These are phyloP conservation scores for Ophioceras dolichostomum DNA, from an alignment of 2,329 filamentous ascomycete species.

Conservation along the genomic window DNA sequence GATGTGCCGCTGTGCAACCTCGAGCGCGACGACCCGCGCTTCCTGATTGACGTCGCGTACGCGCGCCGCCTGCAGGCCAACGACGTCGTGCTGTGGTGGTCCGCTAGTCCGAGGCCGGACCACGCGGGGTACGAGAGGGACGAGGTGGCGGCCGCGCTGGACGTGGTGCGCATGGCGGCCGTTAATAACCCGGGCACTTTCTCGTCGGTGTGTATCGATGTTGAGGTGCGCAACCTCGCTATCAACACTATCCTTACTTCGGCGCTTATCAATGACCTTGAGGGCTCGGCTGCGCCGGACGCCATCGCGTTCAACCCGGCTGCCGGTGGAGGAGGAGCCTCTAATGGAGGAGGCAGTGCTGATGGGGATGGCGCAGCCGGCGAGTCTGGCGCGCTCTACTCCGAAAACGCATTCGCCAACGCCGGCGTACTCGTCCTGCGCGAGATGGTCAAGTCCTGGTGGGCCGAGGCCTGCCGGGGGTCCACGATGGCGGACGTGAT, in stretches of 20 bases:
- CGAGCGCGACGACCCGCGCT: constrained; percentile 85
- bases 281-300: constrained; percentile 79
- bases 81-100: constrained; percentile 97
- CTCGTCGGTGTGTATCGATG: constrained; percentile 88
- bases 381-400: constrained; percentile 47
- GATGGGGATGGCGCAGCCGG: constrained; percentile 21
- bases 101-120: constrained; percentile 71
- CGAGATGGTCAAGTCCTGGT: constrained; percentile 99
- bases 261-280: constrained; percentile 90
- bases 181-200: constrained; percentile 92
- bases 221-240: constrained; percentile 85
- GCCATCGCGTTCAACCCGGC: constrained; percentile 76
- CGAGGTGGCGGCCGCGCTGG: constrained; percentile 70
- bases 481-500: constrained; percentile 95
- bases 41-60: constrained; percentile 92
- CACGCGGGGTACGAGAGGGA: constrained; percentile 95
- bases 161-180: constrained; percentile 81
- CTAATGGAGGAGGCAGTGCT: no score
- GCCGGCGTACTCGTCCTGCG: constrained; percentile 82
- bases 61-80: constrained; percentile 81
- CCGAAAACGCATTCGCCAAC: constrained; percentile 86
- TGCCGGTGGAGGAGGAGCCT: no score
- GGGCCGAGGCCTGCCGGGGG: constrained; percentile 82
- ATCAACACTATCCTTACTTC: constrained; percentile 98
- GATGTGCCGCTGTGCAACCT: constrained; percentile 93